Percentiles rank a stretch among this genome's conserved stretches.
phyloP scores from a whole-genome alignment of 805 yeast species.

The Isabelozyma pseudorhagii region DNA sequence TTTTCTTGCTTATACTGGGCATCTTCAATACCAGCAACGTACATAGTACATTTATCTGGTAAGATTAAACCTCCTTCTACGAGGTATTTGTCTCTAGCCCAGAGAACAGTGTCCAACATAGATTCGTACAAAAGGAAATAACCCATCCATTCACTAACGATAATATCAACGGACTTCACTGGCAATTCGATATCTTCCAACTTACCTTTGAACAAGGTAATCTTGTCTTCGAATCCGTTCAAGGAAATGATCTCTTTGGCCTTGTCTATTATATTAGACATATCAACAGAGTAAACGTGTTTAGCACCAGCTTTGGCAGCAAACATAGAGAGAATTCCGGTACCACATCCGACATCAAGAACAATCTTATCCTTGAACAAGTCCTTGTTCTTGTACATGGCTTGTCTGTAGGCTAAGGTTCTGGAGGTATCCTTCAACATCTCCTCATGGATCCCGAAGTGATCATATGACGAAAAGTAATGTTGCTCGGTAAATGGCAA shows the following conservation, averaged over 20 bases:
- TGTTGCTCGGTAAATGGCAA: constrained; percentile 82
- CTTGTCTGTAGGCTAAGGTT: constrained; percentile 86
- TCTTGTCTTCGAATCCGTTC: constrained; percentile 82
- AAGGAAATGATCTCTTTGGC: constrained; percentile 84
- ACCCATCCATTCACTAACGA: constrained; percentile 99
- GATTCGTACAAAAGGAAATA: constrained; percentile 93
- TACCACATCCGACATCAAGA: constrained; percentile 98
- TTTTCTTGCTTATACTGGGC: constrained; percentile 89
- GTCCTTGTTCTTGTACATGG: constrained; percentile 85
- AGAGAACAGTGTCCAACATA: constrained; percentile 93
- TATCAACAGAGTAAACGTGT: constrained; percentile 95
- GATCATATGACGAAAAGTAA: constrained; percentile 93
- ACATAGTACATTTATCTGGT: constrained; percentile 91
- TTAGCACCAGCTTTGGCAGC: constrained; percentile 99
- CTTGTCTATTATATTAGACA: constrained; percentile 94
- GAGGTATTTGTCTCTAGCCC: constrained; percentile 89
- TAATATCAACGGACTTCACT: constrained; percentile 85
- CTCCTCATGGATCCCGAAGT: constrained; percentile 97
- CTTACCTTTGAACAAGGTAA: constrained; percentile 87
- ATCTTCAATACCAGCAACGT: constrained; percentile 90
- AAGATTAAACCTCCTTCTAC: constrained; percentile 83
- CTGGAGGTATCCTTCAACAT: constrained; percentile 96
- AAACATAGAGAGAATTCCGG: constrained; percentile 96
- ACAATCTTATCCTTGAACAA: constrained; percentile 91
- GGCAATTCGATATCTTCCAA: constrained; percentile 91